phyloP scores from a whole-genome alignment of 164 flowering plant genomes.

The Tetrastigma voinierianum region DNA sequence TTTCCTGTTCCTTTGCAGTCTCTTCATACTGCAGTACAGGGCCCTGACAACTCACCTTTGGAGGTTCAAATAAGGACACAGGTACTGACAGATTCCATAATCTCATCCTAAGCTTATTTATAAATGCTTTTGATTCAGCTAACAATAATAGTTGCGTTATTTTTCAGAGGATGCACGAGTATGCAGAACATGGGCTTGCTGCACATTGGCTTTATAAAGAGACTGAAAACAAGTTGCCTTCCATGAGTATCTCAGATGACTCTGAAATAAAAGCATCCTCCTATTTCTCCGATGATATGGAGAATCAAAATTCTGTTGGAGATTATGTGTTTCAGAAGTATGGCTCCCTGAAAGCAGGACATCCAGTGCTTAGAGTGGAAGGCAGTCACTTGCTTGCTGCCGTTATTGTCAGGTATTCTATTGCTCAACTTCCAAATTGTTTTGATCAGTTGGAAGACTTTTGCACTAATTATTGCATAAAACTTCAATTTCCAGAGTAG shows the following conservation, averaged over 20 bases:
- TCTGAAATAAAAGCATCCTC: constrained; percentile 33
- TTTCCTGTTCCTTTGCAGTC: constrained; percentile 45
- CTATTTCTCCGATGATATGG: constrained; percentile 37
- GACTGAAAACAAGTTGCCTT: constrained; percentile 44
- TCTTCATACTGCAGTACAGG: constrained; percentile 91
- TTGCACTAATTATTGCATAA: constrained; percentile 3
- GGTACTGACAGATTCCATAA: constrained; percentile 36
- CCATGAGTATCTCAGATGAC: constrained; percentile 25
- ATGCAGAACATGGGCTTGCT: constrained; percentile 96
- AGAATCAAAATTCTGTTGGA: constrained; percentile 38
- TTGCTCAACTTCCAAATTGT: not conserved
- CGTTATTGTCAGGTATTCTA: constrained; percentile 64
- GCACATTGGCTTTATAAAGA: constrained; percentile 99
- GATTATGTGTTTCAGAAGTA: constrained; percentile 43
- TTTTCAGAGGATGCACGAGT: constrained; percentile 84
- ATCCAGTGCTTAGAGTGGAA: constrained; percentile 90
- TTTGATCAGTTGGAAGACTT: not conserved
- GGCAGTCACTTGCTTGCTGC: constrained; percentile 93
- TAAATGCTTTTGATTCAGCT: not conserved
- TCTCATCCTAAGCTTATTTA: constrained; percentile 2
- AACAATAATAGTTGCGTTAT: constrained; percentile 4
- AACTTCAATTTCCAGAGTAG: constrained; percentile 54
- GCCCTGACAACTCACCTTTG: constrained; percentile 80
- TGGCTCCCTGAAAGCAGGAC: constrained; percentile 66
- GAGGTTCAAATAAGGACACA: constrained; percentile 98